phyloP scores from a whole-genome alignment of 306 rosid species.

The Medicago lupulina region DNA sequence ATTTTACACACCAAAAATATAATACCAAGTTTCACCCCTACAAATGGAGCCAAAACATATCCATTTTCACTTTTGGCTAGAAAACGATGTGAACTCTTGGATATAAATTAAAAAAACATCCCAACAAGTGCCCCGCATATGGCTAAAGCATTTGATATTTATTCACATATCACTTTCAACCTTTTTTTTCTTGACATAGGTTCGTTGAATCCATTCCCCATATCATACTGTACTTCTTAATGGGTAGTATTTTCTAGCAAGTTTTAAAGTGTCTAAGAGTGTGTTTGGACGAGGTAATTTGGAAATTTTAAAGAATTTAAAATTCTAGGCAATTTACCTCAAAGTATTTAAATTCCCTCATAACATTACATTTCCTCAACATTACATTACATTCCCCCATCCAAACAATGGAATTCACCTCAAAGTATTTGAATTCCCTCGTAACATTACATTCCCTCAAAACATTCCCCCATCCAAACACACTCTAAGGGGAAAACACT shows the following conservation, averaged over 20 bases:
- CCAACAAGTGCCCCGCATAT: slow-evolving; percentile 24
- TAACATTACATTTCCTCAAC: too few relatives aligned
- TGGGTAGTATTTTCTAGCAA: not conserved
- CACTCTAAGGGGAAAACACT: slow-evolving; percentile 21
- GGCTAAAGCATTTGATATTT: slow-evolving; percentile 47
- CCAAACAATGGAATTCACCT: too few relatives aligned
- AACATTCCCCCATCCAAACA: too few relatives aligned
- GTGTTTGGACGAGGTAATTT: too few relatives aligned
- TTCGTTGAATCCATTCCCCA: slow-evolving; percentile 48
- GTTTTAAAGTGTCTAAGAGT: slow-evolving; percentile 30
- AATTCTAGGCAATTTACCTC: too few relatives aligned
- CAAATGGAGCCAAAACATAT: slow-evolving; percentile 31
- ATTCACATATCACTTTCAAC: slow-evolving; percentile 24
- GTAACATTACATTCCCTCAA: too few relatives aligned
- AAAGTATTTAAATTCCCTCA: too few relatives aligned
- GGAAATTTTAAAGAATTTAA: too few relatives aligned
- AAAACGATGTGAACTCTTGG: slow-evolving; percentile 41
- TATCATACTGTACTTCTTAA: not conserved
- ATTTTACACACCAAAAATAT: slow-evolving; percentile 24
- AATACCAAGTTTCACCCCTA: slow-evolving; percentile 30
- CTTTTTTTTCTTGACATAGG: slow-evolving; percentile 28
- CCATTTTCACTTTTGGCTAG: slow-evolving; percentile 41
- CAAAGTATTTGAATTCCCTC: too few relatives aligned
- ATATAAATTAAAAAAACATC: slow-evolving; percentile 8
- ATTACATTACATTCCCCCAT: too few relatives aligned